Percentiles rank a stretch among this genome's conserved stretches.
Conservation (phyloP, 2,329 filamentous ascomycete species). For the Diaporthe velutina region DNA sequence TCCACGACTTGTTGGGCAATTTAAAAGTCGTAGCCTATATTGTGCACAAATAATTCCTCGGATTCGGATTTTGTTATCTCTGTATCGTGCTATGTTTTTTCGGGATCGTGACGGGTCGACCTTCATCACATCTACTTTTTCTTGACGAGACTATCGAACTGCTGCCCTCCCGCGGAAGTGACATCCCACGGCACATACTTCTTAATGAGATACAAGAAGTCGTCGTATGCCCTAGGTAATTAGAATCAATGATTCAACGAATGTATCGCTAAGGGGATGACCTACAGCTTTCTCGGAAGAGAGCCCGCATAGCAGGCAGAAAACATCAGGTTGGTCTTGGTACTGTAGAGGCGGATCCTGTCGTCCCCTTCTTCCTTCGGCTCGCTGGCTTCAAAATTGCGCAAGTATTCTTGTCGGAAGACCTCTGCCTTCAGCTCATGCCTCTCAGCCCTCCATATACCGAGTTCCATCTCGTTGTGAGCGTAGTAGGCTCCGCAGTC, state of each 20-base stretch:
- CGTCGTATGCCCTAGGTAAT: background rate
- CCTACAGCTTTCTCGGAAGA: background rate
- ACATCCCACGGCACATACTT: background rate
- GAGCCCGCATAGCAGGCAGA: conserved; percentile 23
- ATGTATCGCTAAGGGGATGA: background rate
- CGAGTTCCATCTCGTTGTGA: conserved; percentile 54
- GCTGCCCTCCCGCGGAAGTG: background rate
- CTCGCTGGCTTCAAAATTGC: conserved; percentile 26
- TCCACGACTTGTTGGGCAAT: background rate
- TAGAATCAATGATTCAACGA: background rate
- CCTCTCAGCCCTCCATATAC: conserved; percentile 46
- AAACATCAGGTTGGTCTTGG: conserved; percentile 4
- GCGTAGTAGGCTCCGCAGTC: conserved; percentile 54
- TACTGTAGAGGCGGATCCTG: conserved; percentile 30
- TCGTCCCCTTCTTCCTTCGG: conserved; percentile 30
- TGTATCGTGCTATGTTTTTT: too few relatives aligned
- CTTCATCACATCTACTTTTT: too few relatives aligned
- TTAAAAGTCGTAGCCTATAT: too few relatives aligned
- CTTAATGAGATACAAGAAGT: background rate
- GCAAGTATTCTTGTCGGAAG: conserved; percentile 20
- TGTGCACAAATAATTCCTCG: too few relatives aligned
- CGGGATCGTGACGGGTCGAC: too few relatives aligned
- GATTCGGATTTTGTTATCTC: too few relatives aligned
- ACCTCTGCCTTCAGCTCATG: conserved; percentile 28
- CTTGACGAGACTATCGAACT: too few relatives aligned